Evolutionary conservation across 1,139 yeast species (phyloP).

Genomic region (Candida glucosophila): DNA sequence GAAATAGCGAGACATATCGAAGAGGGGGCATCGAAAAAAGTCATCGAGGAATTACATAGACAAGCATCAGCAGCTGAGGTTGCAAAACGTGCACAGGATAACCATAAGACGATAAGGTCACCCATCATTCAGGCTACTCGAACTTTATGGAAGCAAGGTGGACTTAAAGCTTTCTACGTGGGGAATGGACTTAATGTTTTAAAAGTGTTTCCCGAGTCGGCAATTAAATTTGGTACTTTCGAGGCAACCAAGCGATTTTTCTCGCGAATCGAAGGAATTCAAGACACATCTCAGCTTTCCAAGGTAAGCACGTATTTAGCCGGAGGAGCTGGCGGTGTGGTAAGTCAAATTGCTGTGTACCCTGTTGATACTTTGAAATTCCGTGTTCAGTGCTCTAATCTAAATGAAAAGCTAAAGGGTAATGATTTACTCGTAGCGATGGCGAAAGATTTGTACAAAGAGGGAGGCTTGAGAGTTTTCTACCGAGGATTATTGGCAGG

Average conservation of each 20-base stretch:
- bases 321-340: conserved; percentile 95
- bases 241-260: conserved; percentile 76
- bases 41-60: conserved; percentile 27
- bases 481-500: conserved; percentile 88
- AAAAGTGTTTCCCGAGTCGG: conserved; percentile 94
- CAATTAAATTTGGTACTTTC: conserved; percentile 94
- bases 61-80: conserved; percentile 19
- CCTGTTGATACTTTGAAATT: conserved; percentile 95
- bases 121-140: conserved; percentile 75
- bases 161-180: conserved; percentile 77
- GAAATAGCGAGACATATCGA: conserved; percentile 38
- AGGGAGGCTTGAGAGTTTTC: conserved; percentile 72
- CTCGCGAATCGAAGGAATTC: conserved; percentile 70
- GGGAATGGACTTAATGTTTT: conserved; percentile 92
- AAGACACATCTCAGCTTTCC: conserved; percentile 65
- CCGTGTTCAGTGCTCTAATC: conserved; percentile 68
- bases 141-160: conserved; percentile 83
- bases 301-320: conserved; percentile 76
- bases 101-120: conserved; percentile 42
- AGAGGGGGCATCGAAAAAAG: conserved; percentile 26
- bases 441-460: conserved; percentile 65
- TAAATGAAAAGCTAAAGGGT: conserved; percentile 53
- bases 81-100: conserved; percentile 15
- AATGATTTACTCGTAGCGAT: conserved; percentile 54
- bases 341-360: conserved; percentile 84